Evolutionary conservation across 352 stramenopile species (phyloP), one percentile per base, ranked within the genome.

Genomic region (Phytophthora meadii): DNA sequence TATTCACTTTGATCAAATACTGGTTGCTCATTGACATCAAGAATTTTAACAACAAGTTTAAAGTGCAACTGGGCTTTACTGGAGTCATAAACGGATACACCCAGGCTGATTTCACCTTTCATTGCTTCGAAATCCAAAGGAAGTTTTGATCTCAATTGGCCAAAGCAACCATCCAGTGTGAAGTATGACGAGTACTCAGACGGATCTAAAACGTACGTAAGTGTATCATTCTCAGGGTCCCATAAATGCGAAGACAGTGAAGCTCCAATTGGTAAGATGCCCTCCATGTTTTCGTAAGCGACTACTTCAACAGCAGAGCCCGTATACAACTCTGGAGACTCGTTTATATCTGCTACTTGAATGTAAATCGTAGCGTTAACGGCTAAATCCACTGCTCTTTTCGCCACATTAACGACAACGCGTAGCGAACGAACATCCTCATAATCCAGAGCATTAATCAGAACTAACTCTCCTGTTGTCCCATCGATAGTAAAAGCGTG

Each of bases 201-300:
- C 5, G 70, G 32, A 11, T 84, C 68, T 12, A 89, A 49, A 14
- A 74, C 45, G 24, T 80, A 89, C 15, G 49, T 68, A 0, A 87
- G 17, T 3, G 63, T 80, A 41, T 86, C 68, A 46, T 87, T 89
- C 45, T 89, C 81, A 7, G 81, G 81, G 39, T 87, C 81, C 78
- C 78, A 89, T 2, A 81, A 53, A 34, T 55, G 67, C 1, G 46
- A 37, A n/a, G 54, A 64, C 22, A 89, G 15, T 5, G 63, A 17
- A 11, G 61, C 39, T 14, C 81, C 81, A 36, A 87, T 51, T 6
- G 59, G 41, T 1, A 57, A 27, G 6, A 54, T 68, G 0, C 28
- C 11, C 12, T 17, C 15, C 54, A 61, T 54, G 52, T 74, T 74
- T 55, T 74, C 67, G n/a, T 19, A 7, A 11, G 50, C 44, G 28